phyloP scores from a whole-genome alignment of 805 yeast genomes.

The Teunomyces panamensis region DNA sequence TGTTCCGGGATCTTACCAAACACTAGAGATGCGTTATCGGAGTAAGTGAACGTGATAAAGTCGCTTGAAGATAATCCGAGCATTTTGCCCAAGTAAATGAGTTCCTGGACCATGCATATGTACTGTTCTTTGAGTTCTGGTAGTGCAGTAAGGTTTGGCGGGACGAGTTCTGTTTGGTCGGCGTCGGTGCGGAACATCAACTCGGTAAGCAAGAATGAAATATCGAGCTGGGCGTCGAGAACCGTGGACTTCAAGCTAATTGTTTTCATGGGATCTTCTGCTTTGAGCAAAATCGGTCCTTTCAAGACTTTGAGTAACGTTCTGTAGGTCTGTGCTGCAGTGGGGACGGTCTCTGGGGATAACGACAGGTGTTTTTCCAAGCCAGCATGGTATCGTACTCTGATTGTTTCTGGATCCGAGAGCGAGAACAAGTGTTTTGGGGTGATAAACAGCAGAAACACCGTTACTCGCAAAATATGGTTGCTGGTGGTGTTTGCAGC shows the following conservation, averaged over 20 bases:
- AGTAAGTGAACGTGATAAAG: slow-evolving; percentile 27
- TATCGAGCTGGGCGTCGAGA: slow-evolving; percentile 56
- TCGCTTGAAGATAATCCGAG: slow-evolving; percentile 13
- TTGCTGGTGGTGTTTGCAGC: slow-evolving; percentile 20
- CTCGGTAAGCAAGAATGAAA: slow-evolving; percentile 46
- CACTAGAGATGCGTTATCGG: slow-evolving; percentile 31
- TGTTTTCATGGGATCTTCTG: slow-evolving; percentile 49
- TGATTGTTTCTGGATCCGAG: slow-evolving; percentile 49
- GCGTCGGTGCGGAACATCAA: slow-evolving; percentile 41
- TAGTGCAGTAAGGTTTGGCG: slow-evolving; percentile 41
- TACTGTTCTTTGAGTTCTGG: slow-evolving; percentile 46
- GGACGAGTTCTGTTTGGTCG: slow-evolving; percentile 36
- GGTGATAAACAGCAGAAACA: slow-evolving; percentile 51
- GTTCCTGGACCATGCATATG: slow-evolving; percentile 53
- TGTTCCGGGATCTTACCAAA: slow-evolving; percentile 34
- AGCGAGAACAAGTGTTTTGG: slow-evolving; percentile 43
- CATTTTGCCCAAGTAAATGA: slow-evolving; percentile 35
- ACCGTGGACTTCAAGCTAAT: slow-evolving; percentile 51
- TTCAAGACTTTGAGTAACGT: slow-evolving; percentile 61
- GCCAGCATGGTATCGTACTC: slow-evolving; percentile 43
- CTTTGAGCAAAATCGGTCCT: slow-evolving; percentile 56
- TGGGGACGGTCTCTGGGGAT: slow-evolving; percentile 41
- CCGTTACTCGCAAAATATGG: slow-evolving; percentile 48
- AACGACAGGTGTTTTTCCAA: slow-evolving; percentile 24
- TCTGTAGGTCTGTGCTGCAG: slow-evolving; percentile 54